These are phyloP conservation scores for Umbelopsis sp. DNA, from an alignment of 371 early-diverging fungal genomes.

Conservation along the genomic window DNA sequence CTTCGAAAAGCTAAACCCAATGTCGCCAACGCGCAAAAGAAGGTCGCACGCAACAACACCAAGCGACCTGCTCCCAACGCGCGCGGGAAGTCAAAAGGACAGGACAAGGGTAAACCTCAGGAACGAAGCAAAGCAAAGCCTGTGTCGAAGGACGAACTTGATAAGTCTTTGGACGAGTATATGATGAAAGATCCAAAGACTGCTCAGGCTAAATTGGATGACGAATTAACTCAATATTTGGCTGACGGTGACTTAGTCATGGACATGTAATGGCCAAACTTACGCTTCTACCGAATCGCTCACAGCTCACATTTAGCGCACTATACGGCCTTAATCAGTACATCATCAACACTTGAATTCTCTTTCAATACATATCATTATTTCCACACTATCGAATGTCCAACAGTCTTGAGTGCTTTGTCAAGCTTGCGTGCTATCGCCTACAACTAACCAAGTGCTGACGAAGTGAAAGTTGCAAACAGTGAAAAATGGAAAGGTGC, in stretches of 20 bases:
- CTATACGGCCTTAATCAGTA: conserved; percentile 1
- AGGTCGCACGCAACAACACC: not conserved
- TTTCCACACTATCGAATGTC: not conserved
- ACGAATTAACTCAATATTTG: conserved; percentile 47
- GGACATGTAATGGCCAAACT: not conserved
- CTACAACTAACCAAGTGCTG: not conserved
- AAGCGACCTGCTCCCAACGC: not conserved
- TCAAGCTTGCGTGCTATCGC: not conserved
- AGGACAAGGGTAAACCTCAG: conserved; percentile 15
- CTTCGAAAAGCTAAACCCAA: not conserved
- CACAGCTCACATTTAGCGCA: not conserved
- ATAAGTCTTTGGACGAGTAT: conserved; percentile 46
- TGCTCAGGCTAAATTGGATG: conserved; percentile 49
- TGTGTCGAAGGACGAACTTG: conserved; percentile 39
- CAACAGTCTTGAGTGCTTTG: not conserved
- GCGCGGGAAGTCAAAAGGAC: not conserved
- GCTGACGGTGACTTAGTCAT: conserved; percentile 32
- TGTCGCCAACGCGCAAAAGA: not conserved
- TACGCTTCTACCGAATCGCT: not conserved
- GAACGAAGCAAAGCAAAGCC: conserved; percentile 26
- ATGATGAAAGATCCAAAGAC: conserved; percentile 58
- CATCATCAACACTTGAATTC: not conserved
- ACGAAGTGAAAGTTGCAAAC: not conserved
- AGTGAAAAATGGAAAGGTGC: not conserved
- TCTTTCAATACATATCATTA: conserved; percentile 12